phyloP scores from a whole-genome alignment of 352 stramenopile species.

The Phytopythium delawarense region DNA sequence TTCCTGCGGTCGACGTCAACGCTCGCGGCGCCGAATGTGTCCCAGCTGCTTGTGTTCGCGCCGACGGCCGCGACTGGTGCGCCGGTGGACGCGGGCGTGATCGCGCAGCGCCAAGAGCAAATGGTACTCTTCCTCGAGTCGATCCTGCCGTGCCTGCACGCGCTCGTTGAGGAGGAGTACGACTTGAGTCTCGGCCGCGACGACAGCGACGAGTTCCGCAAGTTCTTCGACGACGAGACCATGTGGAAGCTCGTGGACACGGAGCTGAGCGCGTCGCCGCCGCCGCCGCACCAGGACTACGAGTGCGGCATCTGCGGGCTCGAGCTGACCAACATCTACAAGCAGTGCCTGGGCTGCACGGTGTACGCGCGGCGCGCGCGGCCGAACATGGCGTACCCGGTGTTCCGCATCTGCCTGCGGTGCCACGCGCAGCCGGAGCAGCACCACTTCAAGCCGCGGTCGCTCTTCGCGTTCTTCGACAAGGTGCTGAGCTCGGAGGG shows the following conservation, averaged over 20 bases:
- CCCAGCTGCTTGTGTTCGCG: slow-evolving; percentile 53
- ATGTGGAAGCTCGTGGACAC: slow-evolving; percentile 73
- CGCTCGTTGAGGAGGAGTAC: slow-evolving; percentile 73
- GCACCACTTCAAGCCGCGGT: slow-evolving; percentile 68
- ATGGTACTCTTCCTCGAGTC: slow-evolving; percentile 82
- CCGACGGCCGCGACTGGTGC: slow-evolving; percentile 12
- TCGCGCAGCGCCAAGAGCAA: slow-evolving; percentile 67
- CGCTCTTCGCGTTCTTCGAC: slow-evolving; percentile 57
- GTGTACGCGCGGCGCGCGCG: slow-evolving; percentile 52
- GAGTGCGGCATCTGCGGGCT: slow-evolving; percentile 58
- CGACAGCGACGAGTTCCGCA: slow-evolving; percentile 67
- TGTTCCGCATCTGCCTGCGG: slow-evolving; percentile 69
- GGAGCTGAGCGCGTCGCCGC: slow-evolving; percentile 31
- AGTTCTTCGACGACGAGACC: slow-evolving; percentile 68
- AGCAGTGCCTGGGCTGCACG: slow-evolving; percentile 77
- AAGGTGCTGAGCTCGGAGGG: slow-evolving; percentile 68
- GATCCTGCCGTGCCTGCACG: slow-evolving; percentile 69
- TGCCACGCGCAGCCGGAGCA: slow-evolving; percentile 68
- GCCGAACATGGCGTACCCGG: slow-evolving; percentile 59
- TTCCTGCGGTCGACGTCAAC: slow-evolving; percentile 51
- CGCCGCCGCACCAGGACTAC: slow-evolving; percentile 38
- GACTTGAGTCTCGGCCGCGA: slow-evolving; percentile 58
- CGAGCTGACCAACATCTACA: slow-evolving; percentile 85
- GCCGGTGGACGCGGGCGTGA: slow-evolving; percentile 44
- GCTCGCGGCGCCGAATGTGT: slow-evolving; percentile 22